Evolutionary conservation across 2,329 filamentous ascomycete species (phyloP).

Genomic region (Sporothrix humicola): DNA sequence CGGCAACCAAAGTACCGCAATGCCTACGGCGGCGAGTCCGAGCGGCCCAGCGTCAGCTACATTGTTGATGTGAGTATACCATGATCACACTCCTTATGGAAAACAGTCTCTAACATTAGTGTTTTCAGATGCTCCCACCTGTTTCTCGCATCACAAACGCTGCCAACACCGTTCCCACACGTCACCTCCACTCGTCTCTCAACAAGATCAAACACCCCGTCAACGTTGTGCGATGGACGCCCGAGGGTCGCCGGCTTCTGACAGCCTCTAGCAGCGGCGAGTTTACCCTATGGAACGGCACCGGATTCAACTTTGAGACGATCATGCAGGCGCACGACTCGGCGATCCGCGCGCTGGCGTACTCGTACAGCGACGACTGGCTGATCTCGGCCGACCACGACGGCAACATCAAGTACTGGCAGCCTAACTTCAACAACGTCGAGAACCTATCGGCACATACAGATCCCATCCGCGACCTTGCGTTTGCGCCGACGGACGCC

Average conservation of each 20-base stretch:
- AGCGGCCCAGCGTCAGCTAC: constrained; percentile 86
- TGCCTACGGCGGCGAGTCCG: constrained; percentile 72
- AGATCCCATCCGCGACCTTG: constrained; percentile 87
- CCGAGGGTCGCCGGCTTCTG: constrained; percentile 86
- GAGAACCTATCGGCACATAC: constrained; percentile 90
- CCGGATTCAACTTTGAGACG: constrained; percentile 98
- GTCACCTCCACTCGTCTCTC: constrained; percentile 94
- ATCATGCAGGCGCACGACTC: constrained; percentile 98
- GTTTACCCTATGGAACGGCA: constrained; percentile 98
- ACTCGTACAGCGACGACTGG: constrained; percentile 97
- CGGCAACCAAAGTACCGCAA: constrained; percentile 77
- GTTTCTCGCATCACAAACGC: constrained; percentile 74
- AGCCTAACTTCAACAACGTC: constrained; percentile 98
- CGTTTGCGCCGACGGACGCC: constrained; percentile 90
- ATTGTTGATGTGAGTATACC: constrained; percentile 86
- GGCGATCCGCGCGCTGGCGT: constrained; percentile 80
- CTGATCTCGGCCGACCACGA: constrained; percentile 94
- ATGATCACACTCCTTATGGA: too few relatives aligned
- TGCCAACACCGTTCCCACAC: constrained; percentile 88
- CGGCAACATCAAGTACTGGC: constrained; percentile 97
- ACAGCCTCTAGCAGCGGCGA: constrained; percentile 96
- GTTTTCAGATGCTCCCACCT: constrained; percentile 91
- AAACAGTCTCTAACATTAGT: too few relatives aligned
- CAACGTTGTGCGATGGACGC: constrained; percentile 97
- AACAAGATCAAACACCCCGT: constrained; percentile 99